phyloP scores from a whole-genome alignment of 495 filamentous ascomycete genomes.

The Penicillium flavigenum region DNA sequence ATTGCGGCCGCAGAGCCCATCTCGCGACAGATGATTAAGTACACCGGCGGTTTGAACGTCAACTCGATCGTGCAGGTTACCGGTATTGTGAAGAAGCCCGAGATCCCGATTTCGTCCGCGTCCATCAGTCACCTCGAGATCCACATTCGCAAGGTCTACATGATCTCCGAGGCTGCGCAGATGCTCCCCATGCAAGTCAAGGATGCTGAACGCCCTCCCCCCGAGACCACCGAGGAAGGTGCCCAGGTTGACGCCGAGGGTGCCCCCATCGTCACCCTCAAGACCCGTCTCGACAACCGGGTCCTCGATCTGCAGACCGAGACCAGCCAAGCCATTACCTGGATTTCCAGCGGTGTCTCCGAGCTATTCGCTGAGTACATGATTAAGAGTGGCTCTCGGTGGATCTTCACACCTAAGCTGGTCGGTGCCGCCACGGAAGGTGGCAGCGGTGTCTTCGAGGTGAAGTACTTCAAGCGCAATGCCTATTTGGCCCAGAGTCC shows the following conservation, averaged over 20 bases:
- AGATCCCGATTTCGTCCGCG: slow-evolving; percentile 75
- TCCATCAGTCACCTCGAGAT: slow-evolving; percentile 75
- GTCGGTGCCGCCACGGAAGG: slow-evolving; percentile 91
- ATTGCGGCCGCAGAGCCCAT: slow-evolving; percentile 57
- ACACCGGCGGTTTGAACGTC: slow-evolving; percentile 71
- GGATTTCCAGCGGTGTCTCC: slow-evolving; percentile 78
- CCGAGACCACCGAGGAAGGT: slow-evolving; percentile 47
- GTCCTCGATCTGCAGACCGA: slow-evolving; percentile 88
- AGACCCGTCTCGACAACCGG: slow-evolving; percentile 83
- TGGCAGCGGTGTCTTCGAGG: slow-evolving; percentile 87
- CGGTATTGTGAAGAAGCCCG: slow-evolving; percentile 70
- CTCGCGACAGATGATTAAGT: slow-evolving; percentile 83
- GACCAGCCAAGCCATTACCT: slow-evolving; percentile 81
- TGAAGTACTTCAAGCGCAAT: slow-evolving; percentile 85
- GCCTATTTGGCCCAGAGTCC: slow-evolving; percentile 91
- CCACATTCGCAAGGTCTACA: slow-evolving; percentile 74
- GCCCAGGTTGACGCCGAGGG: slow-evolving; percentile 47
- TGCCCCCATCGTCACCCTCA: slow-evolving; percentile 64
- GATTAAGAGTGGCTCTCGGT: slow-evolving; percentile 69
- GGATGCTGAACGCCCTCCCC: slow-evolving; percentile 56
- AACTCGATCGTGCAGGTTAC: slow-evolving; percentile 80
- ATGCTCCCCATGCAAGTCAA: slow-evolving; percentile 73
- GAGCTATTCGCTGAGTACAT: slow-evolving; percentile 80
- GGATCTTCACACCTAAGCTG: slow-evolving; percentile 87
- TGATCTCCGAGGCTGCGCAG: slow-evolving; percentile 63